These are phyloP conservation scores for Ilyonectria mors-panacis DNA, from an alignment of 2,329 filamentous ascomycete species.

Conservation along the genomic window DNA sequence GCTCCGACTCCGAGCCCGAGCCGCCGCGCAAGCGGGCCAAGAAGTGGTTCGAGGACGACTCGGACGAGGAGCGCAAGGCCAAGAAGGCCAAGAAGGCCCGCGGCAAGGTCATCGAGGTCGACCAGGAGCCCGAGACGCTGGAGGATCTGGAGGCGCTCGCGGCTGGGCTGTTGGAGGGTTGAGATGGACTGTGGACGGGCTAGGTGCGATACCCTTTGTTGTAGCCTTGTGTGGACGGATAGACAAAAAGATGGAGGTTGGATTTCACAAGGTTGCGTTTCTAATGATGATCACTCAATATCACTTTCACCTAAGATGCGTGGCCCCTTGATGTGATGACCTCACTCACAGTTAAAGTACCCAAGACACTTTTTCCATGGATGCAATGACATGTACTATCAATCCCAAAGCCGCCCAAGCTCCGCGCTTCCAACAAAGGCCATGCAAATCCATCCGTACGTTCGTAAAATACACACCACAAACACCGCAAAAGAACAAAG, in stretches of 20 bases:
- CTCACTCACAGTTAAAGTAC: background rate
- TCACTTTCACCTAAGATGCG: background rate
- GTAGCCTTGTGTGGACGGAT: conserved; percentile 34
- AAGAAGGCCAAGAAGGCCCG: conserved; percentile 60
- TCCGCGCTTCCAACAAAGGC: conserved; percentile 32
- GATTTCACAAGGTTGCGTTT: conserved; percentile 23
- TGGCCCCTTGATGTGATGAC: background rate
- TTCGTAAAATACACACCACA: conserved; percentile 12
- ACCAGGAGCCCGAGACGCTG: conserved; percentile 81
- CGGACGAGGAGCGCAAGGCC: conserved; percentile 64
- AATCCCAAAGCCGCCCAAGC: conserved; percentile 15
- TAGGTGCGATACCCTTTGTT: conserved; percentile 49
- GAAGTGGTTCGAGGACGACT: conserved; percentile 85
- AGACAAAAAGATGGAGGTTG: conserved; percentile 40
- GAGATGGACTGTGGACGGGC: conserved; percentile 22
- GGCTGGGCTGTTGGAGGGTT: conserved; percentile 75
- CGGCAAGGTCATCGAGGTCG: conserved; percentile 72
- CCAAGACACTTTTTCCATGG: background rate
- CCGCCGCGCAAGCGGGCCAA: conserved; percentile 72
- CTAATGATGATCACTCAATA: background rate
- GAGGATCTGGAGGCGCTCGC: conserved; percentile 85
- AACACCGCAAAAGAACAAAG: conserved; percentile 1
- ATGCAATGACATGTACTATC: conserved; percentile 9
- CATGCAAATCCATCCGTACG: background rate
- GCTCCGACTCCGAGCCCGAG: conserved; percentile 58